Conservation (phyloP, 2,329 filamentous ascomycete species). For the Pseudopyrenochaeta lycopersici region DNA sequence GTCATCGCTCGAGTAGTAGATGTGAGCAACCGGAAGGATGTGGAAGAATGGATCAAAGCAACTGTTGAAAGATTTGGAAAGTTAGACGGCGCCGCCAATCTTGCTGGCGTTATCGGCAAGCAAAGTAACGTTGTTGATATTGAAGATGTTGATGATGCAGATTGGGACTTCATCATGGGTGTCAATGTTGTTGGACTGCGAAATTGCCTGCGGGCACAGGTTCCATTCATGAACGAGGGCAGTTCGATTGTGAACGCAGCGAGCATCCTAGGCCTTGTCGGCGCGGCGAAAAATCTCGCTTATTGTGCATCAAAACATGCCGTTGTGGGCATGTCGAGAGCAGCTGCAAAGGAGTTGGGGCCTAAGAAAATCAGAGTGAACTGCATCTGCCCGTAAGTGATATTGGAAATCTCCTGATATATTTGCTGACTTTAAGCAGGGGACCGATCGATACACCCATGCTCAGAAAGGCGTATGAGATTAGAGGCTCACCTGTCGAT, state of each 20-base stretch:
- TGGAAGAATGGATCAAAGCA: slow-evolving; percentile 61
- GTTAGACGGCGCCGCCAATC: slow-evolving; percentile 51
- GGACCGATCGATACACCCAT: slow-evolving; percentile 50
- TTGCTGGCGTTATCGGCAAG: slow-evolving; percentile 55
- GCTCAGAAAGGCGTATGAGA: slow-evolving; percentile 29
- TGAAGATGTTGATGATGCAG: slow-evolving; percentile 46
- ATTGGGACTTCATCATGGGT: slow-evolving; percentile 51
- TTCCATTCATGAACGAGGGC: slow-evolving; percentile 51
- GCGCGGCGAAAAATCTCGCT: slow-evolving; percentile 46
- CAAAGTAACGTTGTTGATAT: slow-evolving; percentile 28
- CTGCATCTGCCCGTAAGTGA: slow-evolving; percentile 46
- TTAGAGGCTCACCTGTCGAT: slow-evolving; percentile 26
- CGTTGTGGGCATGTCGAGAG: slow-evolving; percentile 51
- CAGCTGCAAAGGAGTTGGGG: slow-evolving; percentile 52
- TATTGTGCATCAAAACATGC: slow-evolving; percentile 54
- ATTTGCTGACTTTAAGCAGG: slow-evolving; percentile 6
- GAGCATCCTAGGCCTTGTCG: slow-evolving; percentile 62
- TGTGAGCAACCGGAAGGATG: slow-evolving; percentile 57
- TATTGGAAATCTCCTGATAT: background rate
- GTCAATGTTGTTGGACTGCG: slow-evolving; percentile 52
- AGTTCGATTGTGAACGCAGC: slow-evolving; percentile 56
- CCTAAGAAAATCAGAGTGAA: slow-evolving; percentile 46
- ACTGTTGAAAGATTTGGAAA: slow-evolving; percentile 60
- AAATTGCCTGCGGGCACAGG: slow-evolving; percentile 50
- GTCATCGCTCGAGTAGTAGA: slow-evolving; percentile 57